Evolutionary conservation across 257 asterid genomes (phyloP).

Genomic region (Nemophila menziesii): DNA sequence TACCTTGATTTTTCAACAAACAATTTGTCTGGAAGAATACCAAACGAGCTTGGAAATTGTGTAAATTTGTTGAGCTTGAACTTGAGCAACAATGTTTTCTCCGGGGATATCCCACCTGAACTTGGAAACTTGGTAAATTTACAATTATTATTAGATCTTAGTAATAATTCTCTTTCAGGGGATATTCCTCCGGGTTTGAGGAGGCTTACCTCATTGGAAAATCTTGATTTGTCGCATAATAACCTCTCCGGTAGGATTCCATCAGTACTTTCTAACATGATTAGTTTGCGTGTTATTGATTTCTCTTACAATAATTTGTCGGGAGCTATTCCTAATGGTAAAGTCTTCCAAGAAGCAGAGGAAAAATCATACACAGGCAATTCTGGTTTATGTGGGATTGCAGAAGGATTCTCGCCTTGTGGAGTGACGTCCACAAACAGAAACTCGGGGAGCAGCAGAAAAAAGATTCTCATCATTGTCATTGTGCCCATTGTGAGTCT

Average conservation of each 20-base stretch:
- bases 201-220: slow-evolving; percentile 34
- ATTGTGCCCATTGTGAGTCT: slow-evolving; percentile 37
- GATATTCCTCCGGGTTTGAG: slow-evolving; percentile 46
- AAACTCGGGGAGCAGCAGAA: slow-evolving; percentile 22
- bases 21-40: slow-evolving; percentile 36
- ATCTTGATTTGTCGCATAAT: slow-evolving; percentile 57
- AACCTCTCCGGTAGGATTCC: slow-evolving; percentile 59
- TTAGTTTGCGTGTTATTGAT: slow-evolving; percentile 41
- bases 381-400: slow-evolving; percentile 55
- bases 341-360: slow-evolving; percentile 30
- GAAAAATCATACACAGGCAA: slow-evolving; percentile 39
- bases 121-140: slow-evolving; percentile 39
- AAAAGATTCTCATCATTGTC: slow-evolving; percentile 33
- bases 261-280: slow-evolving; percentile 35
- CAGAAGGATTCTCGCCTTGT: slow-evolving; percentile 46
- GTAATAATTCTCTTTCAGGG: slow-evolving; percentile 54
- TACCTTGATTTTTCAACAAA: slow-evolving; percentile 57
- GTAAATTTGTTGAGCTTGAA: slow-evolving; percentile 32
- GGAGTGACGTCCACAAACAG: slow-evolving; percentile 10
- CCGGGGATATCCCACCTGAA: slow-evolving; percentile 49
- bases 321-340: slow-evolving; percentile 44
- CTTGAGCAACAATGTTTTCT: slow-evolving; percentile 41
- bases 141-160: slow-evolving; percentile 45
- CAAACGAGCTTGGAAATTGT: slow-evolving; percentile 39
- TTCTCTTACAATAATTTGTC: slow-evolving; percentile 61